Evolutionary conservation across 768 basidiomycete species (phyloP), one percentile per base, ranked within the genome.

Genomic region (Phaffia australis): DNA sequence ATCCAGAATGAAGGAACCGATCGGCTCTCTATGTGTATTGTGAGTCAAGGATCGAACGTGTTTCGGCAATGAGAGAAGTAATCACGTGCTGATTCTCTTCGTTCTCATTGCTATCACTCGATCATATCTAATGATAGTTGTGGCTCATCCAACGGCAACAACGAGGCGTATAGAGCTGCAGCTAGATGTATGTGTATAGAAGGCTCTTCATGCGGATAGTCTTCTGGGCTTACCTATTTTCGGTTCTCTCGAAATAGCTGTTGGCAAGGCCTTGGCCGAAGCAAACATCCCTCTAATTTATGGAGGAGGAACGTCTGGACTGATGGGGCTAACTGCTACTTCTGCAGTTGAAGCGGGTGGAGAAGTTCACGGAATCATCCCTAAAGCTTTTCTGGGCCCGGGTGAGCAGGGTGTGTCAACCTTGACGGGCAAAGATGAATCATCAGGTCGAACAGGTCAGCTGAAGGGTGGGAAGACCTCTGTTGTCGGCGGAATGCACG

Each of bases 301-400:
- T 73, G 92, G 92, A 1, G 92, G 92, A 8, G 92, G 90, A 0
- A 79, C 80, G 23, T 79, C 80, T 52, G 92, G 92, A 1, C 80
- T 94, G 69, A 95, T 95, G 92, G 92, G 92, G 69, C 75, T 82
- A 56, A 84, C 92, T 11, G 87, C 88, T 0, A 77, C 79, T 16
- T 77, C 86, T 0, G 85, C 82, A 0, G 78, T 87, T 9, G 79
- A 85, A 66, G 77, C 78, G 3, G 86, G 87, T 11, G 89, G 90
- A 0, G 77, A 81, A 51, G 87, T 87, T 29, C 86, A 83, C 5
- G 91, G 91, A 3, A 78, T 97, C 54, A 78, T 88, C 30, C 92
- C 91, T 0, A 81, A 79, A 49, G 88, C 89, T 0, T 88, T 95
- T 80, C 76, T 83, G 42, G 79, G 78, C 3, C 82, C 79, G 23